These are phyloP conservation scores for Haematococcus lacustris DNA, from an alignment of 139 green algal species.

Conservation along the genomic window DNA sequence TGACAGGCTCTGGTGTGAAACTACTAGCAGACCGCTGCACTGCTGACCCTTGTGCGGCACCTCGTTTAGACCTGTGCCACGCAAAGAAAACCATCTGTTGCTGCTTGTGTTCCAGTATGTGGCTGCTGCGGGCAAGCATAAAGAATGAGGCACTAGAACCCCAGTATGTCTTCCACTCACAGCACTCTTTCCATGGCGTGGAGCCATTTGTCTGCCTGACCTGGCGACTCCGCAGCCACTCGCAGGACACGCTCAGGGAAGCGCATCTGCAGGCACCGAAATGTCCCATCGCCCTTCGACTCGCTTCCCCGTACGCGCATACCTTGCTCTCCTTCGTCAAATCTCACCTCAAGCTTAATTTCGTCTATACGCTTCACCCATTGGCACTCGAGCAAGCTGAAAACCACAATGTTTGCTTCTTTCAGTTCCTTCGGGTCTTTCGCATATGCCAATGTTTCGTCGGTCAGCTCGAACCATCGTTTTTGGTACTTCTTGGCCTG, in stretches of 20 bases:
- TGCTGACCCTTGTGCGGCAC: neutral
- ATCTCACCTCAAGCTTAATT: conserved; percentile 16
- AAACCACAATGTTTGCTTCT: conserved; percentile 7
- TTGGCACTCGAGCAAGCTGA: conserved; percentile 8
- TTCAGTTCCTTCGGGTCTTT: conserved; percentile 6
- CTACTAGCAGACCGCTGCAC: neutral
- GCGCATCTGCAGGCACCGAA: conserved; percentile 9
- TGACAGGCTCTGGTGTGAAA: neutral
- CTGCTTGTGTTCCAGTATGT: neutral
- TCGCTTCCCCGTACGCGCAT: neutral
- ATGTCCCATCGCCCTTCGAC: neutral
- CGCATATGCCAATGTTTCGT: conserved; percentile 15
- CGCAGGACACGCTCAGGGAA: conserved; percentile 16
- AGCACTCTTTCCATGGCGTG: conserved; percentile 2
- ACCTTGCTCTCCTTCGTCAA: neutral
- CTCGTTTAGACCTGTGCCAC: neutral
- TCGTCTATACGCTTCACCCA: conserved; percentile 3
- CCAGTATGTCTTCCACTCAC: too few species aligned
- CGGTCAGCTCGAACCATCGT: conserved; percentile 19
- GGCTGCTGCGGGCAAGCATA: neutral
- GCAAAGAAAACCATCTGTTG: neutral
- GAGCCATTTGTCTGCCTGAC: conserved; percentile 13
- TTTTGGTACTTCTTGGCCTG: conserved; percentile 21
- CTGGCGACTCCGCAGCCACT: conserved; percentile 4
- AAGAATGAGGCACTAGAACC: too few species aligned